Evolutionary conservation across 202 grass and related monocot species (phyloP), one percentile per base, ranked within the genome.

Genomic region (Digitaria exilis): DNA sequence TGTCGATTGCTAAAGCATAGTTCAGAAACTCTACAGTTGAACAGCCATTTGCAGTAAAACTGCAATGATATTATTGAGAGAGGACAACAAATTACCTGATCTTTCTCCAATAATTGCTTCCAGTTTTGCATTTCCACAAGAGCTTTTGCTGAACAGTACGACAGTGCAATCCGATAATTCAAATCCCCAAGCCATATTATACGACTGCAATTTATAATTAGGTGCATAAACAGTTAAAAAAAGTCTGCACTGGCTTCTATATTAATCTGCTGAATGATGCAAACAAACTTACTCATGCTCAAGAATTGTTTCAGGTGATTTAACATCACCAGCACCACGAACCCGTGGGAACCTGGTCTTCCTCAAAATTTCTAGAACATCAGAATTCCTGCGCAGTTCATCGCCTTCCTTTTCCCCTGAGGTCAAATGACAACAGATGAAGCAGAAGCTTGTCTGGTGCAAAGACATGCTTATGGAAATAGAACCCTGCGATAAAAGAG

Each of bases 141-240:
- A 50, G 94, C 89, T 79, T 92, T 97, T 49, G 91, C 89, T 2
- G 89, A 90, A 65, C 88, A 90, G 66, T 97, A 97, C 0, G 94
- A 90, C 31, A 97, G 83, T 34, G 94, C 89, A 76, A 97, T 92
- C 37, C 94, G 87, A 79, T 97, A 97, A 79, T 97, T 97, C 85
- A 97, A 88, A 91, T 97, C 94, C 28, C 94, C 94, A 49, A 97
- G 94, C 94, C 94, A 97, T 90, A 97, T 89, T 66, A 97, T 88
- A 9, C 94, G 94, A 80, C 94, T 97, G 89, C 75, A 79, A 84
- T 25, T 73, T 68, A 13, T 37, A 50, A 51, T 42, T 19, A 62
- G 54, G 41, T 16, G 52, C 51, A 45, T 19, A 69, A 82, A 15
- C 7, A 83, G 30, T 65, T 64, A 87, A 65, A 72, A n/a, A 44